Evolutionary conservation across 306 rosid species (phyloP), one percentile per base, ranked within the genome.

Genomic region (Astragalus membranaceus): DNA sequence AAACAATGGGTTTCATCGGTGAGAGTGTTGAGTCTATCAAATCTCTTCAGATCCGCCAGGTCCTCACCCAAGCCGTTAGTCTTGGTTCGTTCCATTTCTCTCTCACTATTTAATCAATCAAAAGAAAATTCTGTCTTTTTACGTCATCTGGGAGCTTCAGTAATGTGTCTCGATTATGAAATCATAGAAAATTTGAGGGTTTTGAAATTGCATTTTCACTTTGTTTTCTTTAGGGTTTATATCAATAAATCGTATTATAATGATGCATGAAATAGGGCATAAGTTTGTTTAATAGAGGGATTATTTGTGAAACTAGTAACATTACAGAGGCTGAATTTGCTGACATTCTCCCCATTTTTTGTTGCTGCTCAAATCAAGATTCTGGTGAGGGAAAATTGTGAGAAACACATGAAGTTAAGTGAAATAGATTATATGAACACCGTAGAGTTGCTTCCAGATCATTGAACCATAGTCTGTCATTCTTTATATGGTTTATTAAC

Each of bases 1-100:
- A 0, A 49, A 36, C 47, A 70, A 90, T 90, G 96, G 95, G 95
- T 64, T 88, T 82, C 86, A 83, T 88, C 78, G 86, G 86, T n/a
- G 96, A 90, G 59, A 73, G 73, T 12, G 49, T 90, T 39, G 92
- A 88, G 26, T 90, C 96, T 74, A 37, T 90, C 77, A 90, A 84
- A 79, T 90, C 95, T 77, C 65, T 90, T 72, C 96, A 88, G 96
- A 84, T 90, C 85, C 95, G 96, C 23, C 96, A 90, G 81, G 83
- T 86, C 51, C 86, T 90, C 59, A 77, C 88, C 17, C 96, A 90
- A 77, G 90, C 62, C 49, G 82, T 90, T 83, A 90, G 95, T 79
- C 95, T 90, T 17, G 96, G 96, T 90, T 64, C 42, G 95, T 78
- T 76, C 51, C 33, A 16, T 44, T n/a, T 44, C 61, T 23, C 59